A percentile compares a stretch with the other conserved stretches of the same genome.
These are phyloP conservation scores for Penicillium capsulatum DNA, from an alignment of 2,329 filamentous ascomycete genomes.

Conservation along the genomic window DNA sequence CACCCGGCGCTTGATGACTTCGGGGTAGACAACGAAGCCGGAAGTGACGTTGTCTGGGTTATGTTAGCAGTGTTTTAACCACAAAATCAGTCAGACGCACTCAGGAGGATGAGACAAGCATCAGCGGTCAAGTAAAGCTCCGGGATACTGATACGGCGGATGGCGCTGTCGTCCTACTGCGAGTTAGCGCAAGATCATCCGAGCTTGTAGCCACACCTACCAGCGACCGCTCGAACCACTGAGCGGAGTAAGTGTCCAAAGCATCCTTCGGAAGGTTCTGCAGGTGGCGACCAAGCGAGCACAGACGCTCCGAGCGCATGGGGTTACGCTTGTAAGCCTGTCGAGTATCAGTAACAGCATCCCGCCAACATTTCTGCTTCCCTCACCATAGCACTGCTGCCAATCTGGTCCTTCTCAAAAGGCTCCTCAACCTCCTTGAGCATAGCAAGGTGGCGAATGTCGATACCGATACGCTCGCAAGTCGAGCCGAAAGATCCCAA, in stretches of 20 bases:
- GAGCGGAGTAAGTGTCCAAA: constrained; percentile 63
- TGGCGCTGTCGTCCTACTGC: constrained; percentile 63
- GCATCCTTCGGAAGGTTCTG: constrained; percentile 53
- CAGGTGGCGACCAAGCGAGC: constrained; percentile 55
- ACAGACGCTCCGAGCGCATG: constrained; percentile 57
- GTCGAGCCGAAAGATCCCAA: constrained; percentile 74
- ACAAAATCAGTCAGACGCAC: constrained; percentile 19
- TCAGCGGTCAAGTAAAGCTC: constrained; percentile 67
- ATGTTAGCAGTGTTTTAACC: background rate
- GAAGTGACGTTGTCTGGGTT: constrained; percentile 62
- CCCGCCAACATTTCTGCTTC: background rate
- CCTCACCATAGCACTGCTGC: constrained; percentile 55
- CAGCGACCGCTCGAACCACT: constrained; percentile 75
- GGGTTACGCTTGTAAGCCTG: constrained; percentile 61
- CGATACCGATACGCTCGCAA: constrained; percentile 67
- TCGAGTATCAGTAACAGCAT: constrained; percentile 39
- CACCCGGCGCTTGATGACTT: constrained; percentile 63
- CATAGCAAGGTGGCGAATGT: constrained; percentile 69
- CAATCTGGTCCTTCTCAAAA: constrained; percentile 75
- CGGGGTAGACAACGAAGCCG: constrained; percentile 74
- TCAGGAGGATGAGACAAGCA: constrained; percentile 46
- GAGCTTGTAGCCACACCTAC: constrained; percentile 17
- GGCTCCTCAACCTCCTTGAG: constrained; percentile 85
- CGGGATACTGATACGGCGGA: constrained; percentile 56
- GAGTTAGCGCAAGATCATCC: constrained; percentile 16